Conservation (phyloP, 768 basidiomycete genomes). For the Kwoniella sp. region DNA sequence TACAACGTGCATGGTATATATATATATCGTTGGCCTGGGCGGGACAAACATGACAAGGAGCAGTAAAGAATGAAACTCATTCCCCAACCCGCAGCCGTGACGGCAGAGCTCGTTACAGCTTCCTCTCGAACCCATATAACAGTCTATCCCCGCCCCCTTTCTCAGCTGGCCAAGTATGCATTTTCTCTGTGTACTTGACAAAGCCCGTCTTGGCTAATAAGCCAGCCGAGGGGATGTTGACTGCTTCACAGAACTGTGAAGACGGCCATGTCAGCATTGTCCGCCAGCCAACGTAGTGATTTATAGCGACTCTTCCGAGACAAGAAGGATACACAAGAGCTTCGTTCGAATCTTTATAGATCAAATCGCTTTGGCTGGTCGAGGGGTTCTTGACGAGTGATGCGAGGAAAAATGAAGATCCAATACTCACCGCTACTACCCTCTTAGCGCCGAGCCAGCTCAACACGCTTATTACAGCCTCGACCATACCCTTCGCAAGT, state of each 20-base stretch:
- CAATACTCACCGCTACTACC: conserved; percentile 20
- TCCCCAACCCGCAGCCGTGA: too few relatives aligned
- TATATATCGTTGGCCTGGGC: too few relatives aligned
- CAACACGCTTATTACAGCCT: background rate
- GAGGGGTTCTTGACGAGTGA: background rate
- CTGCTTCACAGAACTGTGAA: conserved; percentile 15
- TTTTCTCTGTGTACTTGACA: background rate
- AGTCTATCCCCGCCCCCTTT: conserved; percentile 11
- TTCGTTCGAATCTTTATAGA: too few relatives aligned
- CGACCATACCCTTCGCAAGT: conserved; percentile 15
- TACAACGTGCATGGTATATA: too few relatives aligned
- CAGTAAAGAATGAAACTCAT: too few relatives aligned
- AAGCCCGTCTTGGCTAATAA: conserved; percentile 7
- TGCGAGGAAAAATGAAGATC: background rate
- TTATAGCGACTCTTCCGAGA: too few relatives aligned
- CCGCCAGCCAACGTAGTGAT: too few relatives aligned
- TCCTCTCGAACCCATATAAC: conserved; percentile 3
- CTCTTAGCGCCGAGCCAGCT: conserved; percentile 7
- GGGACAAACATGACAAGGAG: too few relatives aligned
- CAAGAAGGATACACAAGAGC: too few relatives aligned
- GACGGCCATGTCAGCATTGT: too few relatives aligned
- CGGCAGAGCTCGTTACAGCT: background rate
- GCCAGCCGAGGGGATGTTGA: conserved; percentile 12
- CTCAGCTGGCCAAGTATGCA: conserved; percentile 2
- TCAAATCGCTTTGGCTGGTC: too few relatives aligned